These are phyloP conservation scores for Ophiobolus disseminans DNA, from an alignment of 2,329 filamentous ascomycete genomes.

Conservation along the genomic window DNA sequence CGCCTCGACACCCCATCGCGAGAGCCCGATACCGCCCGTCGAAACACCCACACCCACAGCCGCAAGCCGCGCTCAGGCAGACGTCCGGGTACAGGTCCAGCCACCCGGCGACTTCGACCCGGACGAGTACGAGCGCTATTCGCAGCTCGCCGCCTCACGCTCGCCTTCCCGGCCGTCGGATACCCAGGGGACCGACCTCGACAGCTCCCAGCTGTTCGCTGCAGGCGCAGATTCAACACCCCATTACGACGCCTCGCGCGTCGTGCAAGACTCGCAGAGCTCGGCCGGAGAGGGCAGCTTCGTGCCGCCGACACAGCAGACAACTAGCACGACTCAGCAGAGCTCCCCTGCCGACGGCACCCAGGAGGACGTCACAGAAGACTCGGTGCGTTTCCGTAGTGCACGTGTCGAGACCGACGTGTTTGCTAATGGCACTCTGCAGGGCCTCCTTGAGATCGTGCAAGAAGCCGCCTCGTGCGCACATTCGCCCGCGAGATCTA, in stretches of 20 bases:
- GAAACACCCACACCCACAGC: constrained; percentile 4
- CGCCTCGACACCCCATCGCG: constrained; percentile 8
- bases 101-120: constrained; percentile 25
- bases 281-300: constrained; percentile 32
- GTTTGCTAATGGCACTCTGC: constrained; percentile 11
- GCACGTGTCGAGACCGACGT: not conserved
- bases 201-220: constrained; percentile 23
- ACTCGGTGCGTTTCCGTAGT: constrained; percentile 14
- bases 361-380: constrained; percentile 12
- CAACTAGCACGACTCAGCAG: constrained; percentile 12
- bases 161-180: not conserved
- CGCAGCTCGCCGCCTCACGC: constrained; percentile 19
- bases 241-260: constrained; percentile 14
- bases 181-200: constrained; percentile 17
- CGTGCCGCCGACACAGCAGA: constrained; percentile 29
- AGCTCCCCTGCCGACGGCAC: constrained; percentile 7
- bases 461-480: constrained; percentile 17
- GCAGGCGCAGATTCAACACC: too few species aligned
- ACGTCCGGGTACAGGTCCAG: constrained; percentile 19
- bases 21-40: not conserved
- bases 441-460: constrained; percentile 22
- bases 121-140: constrained; percentile 28
- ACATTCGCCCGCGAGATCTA: constrained; percentile 28
- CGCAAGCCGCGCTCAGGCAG: constrained; percentile 8
- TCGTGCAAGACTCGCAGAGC: constrained; percentile 40